phyloP scores from a whole-genome alignment of 169 alveolate genomes.

The Plasmodium coatneyi region DNA sequence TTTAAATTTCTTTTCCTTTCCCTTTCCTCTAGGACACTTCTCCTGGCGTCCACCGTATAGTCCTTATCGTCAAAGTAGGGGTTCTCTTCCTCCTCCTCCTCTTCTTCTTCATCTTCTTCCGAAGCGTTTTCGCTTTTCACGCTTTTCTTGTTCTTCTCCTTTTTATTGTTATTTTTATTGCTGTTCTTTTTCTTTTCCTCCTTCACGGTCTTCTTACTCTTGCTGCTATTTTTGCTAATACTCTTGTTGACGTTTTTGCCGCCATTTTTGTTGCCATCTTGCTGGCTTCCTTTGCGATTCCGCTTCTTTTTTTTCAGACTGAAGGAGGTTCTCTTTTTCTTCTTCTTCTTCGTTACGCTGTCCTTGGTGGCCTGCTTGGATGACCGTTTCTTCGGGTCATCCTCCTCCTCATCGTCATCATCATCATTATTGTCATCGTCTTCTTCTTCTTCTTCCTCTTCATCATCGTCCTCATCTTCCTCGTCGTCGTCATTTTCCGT shows the following conservation, averaged over 20 bases:
- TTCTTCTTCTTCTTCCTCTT: background rate
- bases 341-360: background rate
- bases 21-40: constrained; percentile 18
- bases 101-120: background rate
- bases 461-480: background rate
- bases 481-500: background rate
- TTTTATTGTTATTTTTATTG: background rate
- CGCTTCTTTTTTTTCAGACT: background rate
- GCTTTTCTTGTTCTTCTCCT: background rate
- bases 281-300: background rate
- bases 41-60: constrained; percentile 10
- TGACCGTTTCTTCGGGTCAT: background rate
- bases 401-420: too few species aligned
- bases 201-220: background rate
- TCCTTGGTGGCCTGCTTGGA: background rate
- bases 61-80: constrained; percentile 8
- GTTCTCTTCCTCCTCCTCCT: background rate
- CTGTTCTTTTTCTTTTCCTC: background rate
- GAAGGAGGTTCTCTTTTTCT: background rate
- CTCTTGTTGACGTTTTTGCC: background rate
- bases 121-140: background rate
- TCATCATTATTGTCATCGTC: background rate
- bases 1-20: constrained; percentile 29
- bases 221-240: background rate
- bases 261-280: background rate